Evolutionary conservation across 352 stramenopile species (phyloP).

Genomic region (Peronospora tabacina): DNA sequence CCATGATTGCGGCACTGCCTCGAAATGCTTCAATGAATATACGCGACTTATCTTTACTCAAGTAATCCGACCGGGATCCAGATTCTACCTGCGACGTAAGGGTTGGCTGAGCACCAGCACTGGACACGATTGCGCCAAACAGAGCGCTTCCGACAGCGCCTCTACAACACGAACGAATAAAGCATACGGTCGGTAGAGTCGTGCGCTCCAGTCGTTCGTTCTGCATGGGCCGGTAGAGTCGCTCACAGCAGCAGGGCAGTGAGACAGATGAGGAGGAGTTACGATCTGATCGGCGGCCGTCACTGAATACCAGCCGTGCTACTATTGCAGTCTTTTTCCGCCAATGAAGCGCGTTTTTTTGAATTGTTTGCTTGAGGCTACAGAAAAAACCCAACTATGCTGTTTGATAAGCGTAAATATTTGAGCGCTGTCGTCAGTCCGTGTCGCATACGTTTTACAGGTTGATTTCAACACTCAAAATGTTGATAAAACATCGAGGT

Average conservation of each 20-base stretch:
- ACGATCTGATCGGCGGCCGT: slow-evolving; percentile 8
- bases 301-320: slow-evolving; percentile 1
- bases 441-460: slow-evolving; percentile 19
- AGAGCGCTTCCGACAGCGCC: no score
- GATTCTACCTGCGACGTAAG: no score
- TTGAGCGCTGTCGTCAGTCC: slow-evolving; percentile 14
- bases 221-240: slow-evolving; percentile 10
- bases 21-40: no score
- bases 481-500: not conserved
- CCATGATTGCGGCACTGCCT: no score
- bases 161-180: no score
- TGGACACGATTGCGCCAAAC: no score
- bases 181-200: slow-evolving; percentile 5
- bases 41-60: no score
- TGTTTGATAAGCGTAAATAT: not conserved
- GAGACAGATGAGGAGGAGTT: slow-evolving; percentile 9
- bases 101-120: no score
- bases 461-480: no score
- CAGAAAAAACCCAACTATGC: not conserved
- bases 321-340: no score
- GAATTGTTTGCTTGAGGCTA: not conserved
- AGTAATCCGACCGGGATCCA: no score
- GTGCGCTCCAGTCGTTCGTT: no score
- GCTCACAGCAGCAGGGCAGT: not conserved
- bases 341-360: not conserved